Evolutionary conservation across 139 green algal genomes (phyloP).

Genomic region (Chlamydomonas incerta): DNA sequence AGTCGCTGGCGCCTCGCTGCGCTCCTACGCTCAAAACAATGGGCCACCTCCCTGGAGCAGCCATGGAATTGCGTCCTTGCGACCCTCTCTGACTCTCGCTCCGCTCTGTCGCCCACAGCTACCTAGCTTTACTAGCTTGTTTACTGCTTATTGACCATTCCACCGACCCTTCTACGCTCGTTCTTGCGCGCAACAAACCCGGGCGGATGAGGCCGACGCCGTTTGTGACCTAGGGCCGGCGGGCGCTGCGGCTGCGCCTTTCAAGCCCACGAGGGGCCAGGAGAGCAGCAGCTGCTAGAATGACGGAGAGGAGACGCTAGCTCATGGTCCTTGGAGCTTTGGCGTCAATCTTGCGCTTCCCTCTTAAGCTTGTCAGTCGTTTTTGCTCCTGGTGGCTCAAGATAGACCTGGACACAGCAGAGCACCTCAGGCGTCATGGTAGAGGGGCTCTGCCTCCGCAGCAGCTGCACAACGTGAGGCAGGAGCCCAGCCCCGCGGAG

Average conservation of each 20-base stretch:
- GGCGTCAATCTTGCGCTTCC: conserved; percentile 14
- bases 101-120: too few species aligned
- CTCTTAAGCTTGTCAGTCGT: conserved; percentile 13
- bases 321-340: conserved; percentile 23
- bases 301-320: conserved; percentile 38
- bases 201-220: not conserved
- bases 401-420: conserved; percentile 20
- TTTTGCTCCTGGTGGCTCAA: conserved; percentile 34
- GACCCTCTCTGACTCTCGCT: too few species aligned
- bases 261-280: not conserved
- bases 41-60: too few species aligned
- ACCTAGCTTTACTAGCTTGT: too few species aligned
- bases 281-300: conserved; percentile 34
- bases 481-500: conserved; percentile 31
- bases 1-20: too few species aligned
- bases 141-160: too few species aligned
- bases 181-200: not conserved
- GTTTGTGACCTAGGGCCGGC: conserved; percentile 29
- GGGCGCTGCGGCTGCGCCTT: conserved; percentile 16
- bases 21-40: too few species aligned
- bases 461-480: conserved; percentile 36
- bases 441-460: conserved; percentile 44
- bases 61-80: too few species aligned
- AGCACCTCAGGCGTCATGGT: conserved; percentile 37
- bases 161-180: too few species aligned